phyloP scores from a whole-genome alignment of 2,329 filamentous ascomycete species.

The Fusarium marasasianum region DNA sequence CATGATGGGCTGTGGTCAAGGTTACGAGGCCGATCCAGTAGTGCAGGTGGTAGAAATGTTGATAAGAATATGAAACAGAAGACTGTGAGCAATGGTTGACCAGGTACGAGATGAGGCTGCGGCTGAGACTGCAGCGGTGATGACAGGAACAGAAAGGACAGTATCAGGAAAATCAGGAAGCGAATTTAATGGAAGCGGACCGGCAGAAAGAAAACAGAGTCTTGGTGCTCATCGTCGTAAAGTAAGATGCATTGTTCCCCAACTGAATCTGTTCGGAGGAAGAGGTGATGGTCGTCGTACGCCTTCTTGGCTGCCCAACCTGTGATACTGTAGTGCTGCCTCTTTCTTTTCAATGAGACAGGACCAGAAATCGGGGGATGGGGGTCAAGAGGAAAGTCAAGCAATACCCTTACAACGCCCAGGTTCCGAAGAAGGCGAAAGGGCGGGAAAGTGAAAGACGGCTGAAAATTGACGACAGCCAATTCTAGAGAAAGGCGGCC shows the following conservation, averaged over 20 bases:
- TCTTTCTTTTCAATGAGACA: constrained; percentile 28
- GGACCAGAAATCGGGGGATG: constrained; percentile 18
- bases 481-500: constrained; percentile 23
- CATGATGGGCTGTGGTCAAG: constrained; percentile 50
- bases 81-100: constrained; percentile 26
- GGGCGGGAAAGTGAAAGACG: constrained; percentile 11
- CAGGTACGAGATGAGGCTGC: constrained; percentile 34
- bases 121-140: constrained; percentile 34
- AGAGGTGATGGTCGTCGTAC: constrained; percentile 24
- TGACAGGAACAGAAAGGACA: constrained; percentile 46
- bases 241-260: constrained; percentile 50
- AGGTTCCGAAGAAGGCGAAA: constrained; percentile 25
- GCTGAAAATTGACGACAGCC: neutral
- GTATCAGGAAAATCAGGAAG: constrained; percentile 58
- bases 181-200: constrained; percentile 64
- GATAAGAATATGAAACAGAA: constrained; percentile 27
- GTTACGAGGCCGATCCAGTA: constrained; percentile 36
- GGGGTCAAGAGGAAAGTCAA: constrained; percentile 14
- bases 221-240: constrained; percentile 66
- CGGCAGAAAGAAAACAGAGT: constrained; percentile 57
- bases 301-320: constrained; percentile 32
- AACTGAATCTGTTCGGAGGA: constrained; percentile 31
- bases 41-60: constrained; percentile 30
- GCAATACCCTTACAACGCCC: constrained; percentile 25
- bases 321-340: constrained; percentile 5